Base-by-base conservation (phyloP, 176 grass and related monocot genomes). In the Hordeum vulgare region DNA sequence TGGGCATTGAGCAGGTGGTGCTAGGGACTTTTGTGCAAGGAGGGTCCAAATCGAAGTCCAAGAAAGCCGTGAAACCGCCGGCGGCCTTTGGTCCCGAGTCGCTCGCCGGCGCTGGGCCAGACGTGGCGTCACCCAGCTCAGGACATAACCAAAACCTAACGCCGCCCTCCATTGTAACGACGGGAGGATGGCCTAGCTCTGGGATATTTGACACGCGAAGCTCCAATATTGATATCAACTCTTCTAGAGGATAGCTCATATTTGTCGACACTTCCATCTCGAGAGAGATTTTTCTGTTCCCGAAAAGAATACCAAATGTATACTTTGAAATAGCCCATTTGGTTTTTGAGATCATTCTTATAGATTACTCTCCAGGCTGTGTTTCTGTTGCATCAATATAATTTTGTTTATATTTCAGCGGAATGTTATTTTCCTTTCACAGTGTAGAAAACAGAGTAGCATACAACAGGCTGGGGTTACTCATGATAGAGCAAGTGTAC, bases 191-290 rank as follows among this genome's bases (percentile, higher is more conserved):
- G 93, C 62, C 85, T 74, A 82, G 85, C 71, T 76, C 90, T 9
- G 84, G 76, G 78, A 59, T 90, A 74, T 86, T 95, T 82, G 93
- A 88, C 75, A 86, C 91, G 57, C 75, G 26, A 88, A 88, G 35
- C 83, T 88, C 88, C 59, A 90, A 7, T 88, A 92, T 95, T 63
- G 93, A 95, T 90, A 95, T 95, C 84, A 92, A 95, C 85, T 93
- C 89, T 60, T 92, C 88, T 88, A 81, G 93, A 88, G 90, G 93
- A 57, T 95, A 92, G 93, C 83, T 85, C 57, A 85, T 51, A 51
- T 67, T 65, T 78, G 77, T 82, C 85, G 72, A 88, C 58, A 82
- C 63, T 59, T 81, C 59, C 86, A 79, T 65, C 37, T 49, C 66
- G 13, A 17, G 27, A 53, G 26, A 51, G 40, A 66, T 78, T 88